phyloP scores from a whole-genome alignment of 2,329 filamentous ascomycete species.

The Hypoxylon rubiginosum region DNA sequence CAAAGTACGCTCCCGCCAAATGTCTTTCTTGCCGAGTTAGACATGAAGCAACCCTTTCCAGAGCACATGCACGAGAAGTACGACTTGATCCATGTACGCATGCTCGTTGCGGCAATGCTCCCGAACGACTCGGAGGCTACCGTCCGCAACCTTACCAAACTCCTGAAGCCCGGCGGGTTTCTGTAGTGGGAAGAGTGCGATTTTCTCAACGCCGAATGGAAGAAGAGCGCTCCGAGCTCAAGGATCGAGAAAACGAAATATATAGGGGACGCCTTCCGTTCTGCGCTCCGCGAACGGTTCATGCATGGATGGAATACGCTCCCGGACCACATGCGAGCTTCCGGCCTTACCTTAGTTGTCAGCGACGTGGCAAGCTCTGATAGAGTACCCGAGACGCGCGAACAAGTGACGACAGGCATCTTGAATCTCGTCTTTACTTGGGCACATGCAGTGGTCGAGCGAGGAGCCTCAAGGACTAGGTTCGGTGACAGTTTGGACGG shows the following conservation, averaged over 20 bases:
- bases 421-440: slow-evolving; percentile 25
- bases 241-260: slow-evolving; percentile 9
- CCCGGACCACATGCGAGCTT: slow-evolving; percentile 28
- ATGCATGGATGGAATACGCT: slow-evolving; percentile 36
- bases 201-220: slow-evolving; percentile 24
- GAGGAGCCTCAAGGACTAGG: slow-evolving; percentile 6
- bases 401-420: slow-evolving; percentile 6
- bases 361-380: slow-evolving; percentile 29
- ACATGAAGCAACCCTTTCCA: slow-evolving; percentile 34
- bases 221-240: slow-evolving; percentile 1
- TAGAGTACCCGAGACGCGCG: slow-evolving; percentile 17
- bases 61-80: slow-evolving; percentile 30
- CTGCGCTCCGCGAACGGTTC: slow-evolving; percentile 18
- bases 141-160: slow-evolving; percentile 19
- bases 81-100: slow-evolving; percentile 33
- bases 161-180: slow-evolving; percentile 12
- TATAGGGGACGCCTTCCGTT: slow-evolving; percentile 10
- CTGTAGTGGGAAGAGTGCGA: slow-evolving; percentile 37
- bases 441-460: slow-evolving; percentile 23
- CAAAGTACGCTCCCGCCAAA: slow-evolving; percentile 1
- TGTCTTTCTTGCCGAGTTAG: slow-evolving; percentile 11
- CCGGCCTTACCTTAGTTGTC: slow-evolving; percentile 20
- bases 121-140: slow-evolving; percentile 27
- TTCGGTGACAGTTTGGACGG: slow-evolving; percentile 18
- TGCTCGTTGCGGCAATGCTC: slow-evolving; percentile 33